phyloP scores from a whole-genome alignment of 2,329 filamentous ascomycete species.

The Bipolaris sorokiniana region DNA sequence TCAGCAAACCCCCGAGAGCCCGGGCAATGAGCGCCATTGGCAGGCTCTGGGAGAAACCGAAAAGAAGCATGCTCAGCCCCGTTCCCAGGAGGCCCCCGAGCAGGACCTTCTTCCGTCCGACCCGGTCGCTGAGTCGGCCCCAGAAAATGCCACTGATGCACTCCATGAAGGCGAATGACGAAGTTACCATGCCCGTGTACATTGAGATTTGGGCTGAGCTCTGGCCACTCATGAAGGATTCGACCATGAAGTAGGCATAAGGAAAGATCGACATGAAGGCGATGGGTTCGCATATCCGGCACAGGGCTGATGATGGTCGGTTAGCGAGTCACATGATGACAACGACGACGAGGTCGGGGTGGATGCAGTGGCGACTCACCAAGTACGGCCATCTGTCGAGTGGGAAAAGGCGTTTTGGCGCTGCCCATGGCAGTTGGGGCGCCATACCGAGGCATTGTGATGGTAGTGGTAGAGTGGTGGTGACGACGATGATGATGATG shows the following conservation, averaged over 20 bases:
- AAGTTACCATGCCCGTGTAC: conserved; percentile 95
- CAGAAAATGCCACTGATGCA: conserved; percentile 92
- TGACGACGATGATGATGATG: conserved; percentile 3
- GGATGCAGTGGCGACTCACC: conserved; percentile 49
- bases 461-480: conserved; percentile 20
- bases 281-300: conserved; percentile 96
- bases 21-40: conserved; percentile 84
- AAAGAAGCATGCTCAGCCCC: conserved; percentile 87
- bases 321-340: background rate
- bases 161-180: conserved; percentile 93
- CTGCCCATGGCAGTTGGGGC: conserved; percentile 35
- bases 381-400: conserved; percentile 63
- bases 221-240: conserved; percentile 84
- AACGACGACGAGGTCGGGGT: background rate
- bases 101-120: conserved; percentile 91
- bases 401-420: conserved; percentile 59
- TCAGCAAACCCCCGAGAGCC: conserved; percentile 86
- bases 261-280: conserved; percentile 99
- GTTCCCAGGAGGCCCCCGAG: conserved; percentile 89
- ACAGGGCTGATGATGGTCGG: conserved; percentile 67
- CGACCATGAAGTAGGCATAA: conserved; percentile 97
- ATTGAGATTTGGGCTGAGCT: conserved; percentile 82
- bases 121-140: conserved; percentile 88
- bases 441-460: conserved; percentile 42
- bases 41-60: conserved; percentile 86